Evolutionary conservation across 176 grass and related monocot species (phyloP), one percentile per base, ranked within the genome.

Genomic region (Rhynchospora tenuis): DNA sequence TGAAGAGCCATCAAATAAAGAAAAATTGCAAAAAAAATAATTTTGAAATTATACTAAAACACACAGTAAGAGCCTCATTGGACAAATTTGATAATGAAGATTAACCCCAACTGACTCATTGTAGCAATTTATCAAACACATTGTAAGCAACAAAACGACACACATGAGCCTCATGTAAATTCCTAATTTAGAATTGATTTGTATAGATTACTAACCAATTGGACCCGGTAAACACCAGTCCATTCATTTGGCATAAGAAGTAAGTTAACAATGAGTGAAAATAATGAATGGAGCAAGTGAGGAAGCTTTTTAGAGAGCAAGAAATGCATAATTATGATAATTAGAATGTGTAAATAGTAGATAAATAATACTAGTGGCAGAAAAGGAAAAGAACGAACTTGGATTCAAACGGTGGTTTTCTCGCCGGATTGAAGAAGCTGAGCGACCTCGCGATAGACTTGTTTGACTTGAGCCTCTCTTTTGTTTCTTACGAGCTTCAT

Each of bases 401-500:
- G 70, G 47, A 88, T 88, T 3, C 79, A 57, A 6, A 81, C 86
- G 17, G 86, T 88, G 28, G 22, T 51, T 20, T 83, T 58, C 19
- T 83, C 55, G 3, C 81, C 80, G 1, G 86, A 83, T 48, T 88
- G 65, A 8, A 88, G 80, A 17, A 88, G 86, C 43, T 67, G 14
- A 24, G 86, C 71, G 33, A 88, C 45, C n/a, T 88, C 86, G 6
- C 86, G 79, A 9, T 69, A 50, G 78, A 88, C 50, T 59, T 84
- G 81, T 70, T 83, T 73, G 38, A 88, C 43, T 55, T 83, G 70
- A 56, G 45, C 86, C 33, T 83, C 81, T 47, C 80, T 61, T 47
- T 83, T 83, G n/a, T 88, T 88, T 54, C 45, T 63, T 57, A 88
- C 73, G 10, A 88, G 42, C 47, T 83, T 88, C 57, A 88, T 88